Percentiles rank a stretch among this genome's conserved stretches.
These are phyloP conservation scores for Trematosphaeria pertusa DNA, from an alignment of 2,329 filamentous ascomycete species.

Conservation along the genomic window DNA sequence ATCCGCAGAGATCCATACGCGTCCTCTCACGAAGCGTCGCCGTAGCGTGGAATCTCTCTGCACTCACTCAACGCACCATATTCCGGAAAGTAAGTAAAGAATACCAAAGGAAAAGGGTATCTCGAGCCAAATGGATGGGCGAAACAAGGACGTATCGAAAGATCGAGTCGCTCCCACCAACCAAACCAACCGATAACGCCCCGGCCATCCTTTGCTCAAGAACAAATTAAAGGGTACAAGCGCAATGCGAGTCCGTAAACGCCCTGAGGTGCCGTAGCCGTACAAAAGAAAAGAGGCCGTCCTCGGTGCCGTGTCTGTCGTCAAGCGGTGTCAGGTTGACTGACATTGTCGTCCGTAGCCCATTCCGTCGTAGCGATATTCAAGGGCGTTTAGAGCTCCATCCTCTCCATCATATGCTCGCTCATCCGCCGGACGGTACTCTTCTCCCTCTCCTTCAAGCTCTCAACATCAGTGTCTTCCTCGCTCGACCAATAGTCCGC, in stretches of 20 bases:
- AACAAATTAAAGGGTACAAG: background rate
- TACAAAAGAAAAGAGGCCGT: background rate
- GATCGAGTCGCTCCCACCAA: constrained; percentile 31
- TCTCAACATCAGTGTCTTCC: constrained; percentile 44
- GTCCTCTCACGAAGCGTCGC: too few species aligned
- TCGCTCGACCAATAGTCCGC: constrained; percentile 41
- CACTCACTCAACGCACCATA: too few species aligned
- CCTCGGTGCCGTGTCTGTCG: background rate
- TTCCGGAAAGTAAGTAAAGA: too few species aligned
- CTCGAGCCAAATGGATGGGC: constrained; percentile 14
- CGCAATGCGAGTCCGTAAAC: background rate
- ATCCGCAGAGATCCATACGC: too few species aligned
- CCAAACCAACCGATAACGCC: constrained; percentile 24
- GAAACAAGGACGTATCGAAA: constrained; percentile 20
- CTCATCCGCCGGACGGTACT: constrained; percentile 59
- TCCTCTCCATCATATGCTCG: constrained; percentile 60
- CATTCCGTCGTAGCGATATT: background rate
- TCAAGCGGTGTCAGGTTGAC: background rate
- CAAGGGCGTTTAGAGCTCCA: constrained; percentile 54
- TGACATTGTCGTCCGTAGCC: background rate
- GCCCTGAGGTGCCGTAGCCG: background rate
- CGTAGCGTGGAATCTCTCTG: too few species aligned
- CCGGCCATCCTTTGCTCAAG: constrained; percentile 8
- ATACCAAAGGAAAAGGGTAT: too few species aligned
- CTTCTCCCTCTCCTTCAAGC: constrained; percentile 50